Evolutionary conservation across 208 protist species (phyloP).

Genomic region (Leishmania gerbilli): DNA sequence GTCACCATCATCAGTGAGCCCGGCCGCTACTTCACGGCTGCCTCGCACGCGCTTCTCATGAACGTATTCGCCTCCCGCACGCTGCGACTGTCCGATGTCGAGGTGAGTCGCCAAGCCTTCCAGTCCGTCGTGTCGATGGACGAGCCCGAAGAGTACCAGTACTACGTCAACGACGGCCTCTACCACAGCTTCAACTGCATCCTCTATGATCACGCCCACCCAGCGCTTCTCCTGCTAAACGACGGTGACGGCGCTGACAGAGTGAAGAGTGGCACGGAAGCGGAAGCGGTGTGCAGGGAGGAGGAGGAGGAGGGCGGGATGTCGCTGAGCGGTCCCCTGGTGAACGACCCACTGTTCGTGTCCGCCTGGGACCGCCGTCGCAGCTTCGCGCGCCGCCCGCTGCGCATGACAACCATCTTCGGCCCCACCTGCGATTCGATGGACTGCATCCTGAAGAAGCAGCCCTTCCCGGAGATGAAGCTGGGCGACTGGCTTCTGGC

Average conservation of each 20-base stretch:
- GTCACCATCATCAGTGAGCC: conserved; percentile 81
- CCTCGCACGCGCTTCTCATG: conserved; percentile 61
- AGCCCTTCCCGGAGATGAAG: conserved; percentile 70
- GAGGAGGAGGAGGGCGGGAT: conserved; percentile 30
- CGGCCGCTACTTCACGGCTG: conserved; percentile 82
- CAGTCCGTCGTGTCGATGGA: conserved; percentile 29
- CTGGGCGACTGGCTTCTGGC: conserved; percentile 85
- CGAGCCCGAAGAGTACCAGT: conserved; percentile 55
- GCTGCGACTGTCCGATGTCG: conserved; percentile 32
- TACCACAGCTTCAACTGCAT: conserved; percentile 91
- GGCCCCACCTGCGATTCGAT: conserved; percentile 88
- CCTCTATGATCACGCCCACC: conserved; percentile 77
- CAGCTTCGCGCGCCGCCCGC: conserved; percentile 26
- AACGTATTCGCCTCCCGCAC: conserved; percentile 67
- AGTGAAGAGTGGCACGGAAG: neutral
- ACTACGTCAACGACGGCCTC: conserved; percentile 88
- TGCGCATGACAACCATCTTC: conserved; percentile 73
- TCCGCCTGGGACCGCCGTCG: conserved; percentile 28
- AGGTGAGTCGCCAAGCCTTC: conserved; percentile 23
- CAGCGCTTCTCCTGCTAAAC: conserved; percentile 49
- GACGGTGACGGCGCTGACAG: conserved; percentile 33
- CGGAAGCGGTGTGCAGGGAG: conserved; percentile 5
- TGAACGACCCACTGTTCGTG: conserved; percentile 23
- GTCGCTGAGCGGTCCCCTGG: conserved; percentile 14
- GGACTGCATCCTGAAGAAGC: conserved; percentile 75